phyloP scores from a whole-genome alignment of 2,329 filamentous ascomycete genomes.

The Talaromyces sp. region DNA sequence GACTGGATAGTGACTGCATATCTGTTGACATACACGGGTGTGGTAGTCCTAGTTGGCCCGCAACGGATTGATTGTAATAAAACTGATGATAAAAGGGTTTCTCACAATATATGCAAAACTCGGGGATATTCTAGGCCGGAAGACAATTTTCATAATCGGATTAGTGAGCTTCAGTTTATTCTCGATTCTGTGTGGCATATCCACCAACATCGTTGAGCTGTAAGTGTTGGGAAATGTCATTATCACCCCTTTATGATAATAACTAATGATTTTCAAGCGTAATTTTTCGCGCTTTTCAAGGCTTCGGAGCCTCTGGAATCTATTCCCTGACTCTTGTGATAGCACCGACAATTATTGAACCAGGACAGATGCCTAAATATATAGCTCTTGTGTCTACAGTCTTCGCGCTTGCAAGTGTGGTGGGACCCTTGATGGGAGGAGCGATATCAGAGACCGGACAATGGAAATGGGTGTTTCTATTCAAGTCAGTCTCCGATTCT shows the following conservation, averaged over 20 bases:
- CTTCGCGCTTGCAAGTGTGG: conserved; percentile 18
- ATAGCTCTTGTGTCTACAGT: conserved; percentile 17
- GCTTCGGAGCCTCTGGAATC: conserved; percentile 26
- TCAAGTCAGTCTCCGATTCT: conserved; percentile 17
- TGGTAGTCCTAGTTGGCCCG: background rate
- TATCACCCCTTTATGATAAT: background rate
- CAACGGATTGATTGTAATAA: background rate
- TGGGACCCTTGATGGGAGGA: conserved; percentile 25
- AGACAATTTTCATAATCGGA: conserved; percentile 36
- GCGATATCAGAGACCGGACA: conserved; percentile 20
- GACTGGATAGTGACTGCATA: conserved; percentile 51
- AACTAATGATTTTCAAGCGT: conserved; percentile 17
- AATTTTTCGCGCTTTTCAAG: conserved; percentile 29
- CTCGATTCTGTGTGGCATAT: conserved; percentile 40
- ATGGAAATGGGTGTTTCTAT: conserved; percentile 26
- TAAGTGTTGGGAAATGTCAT: conserved; percentile 18
- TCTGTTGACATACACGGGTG: conserved; percentile 50
- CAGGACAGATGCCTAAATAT: conserved; percentile 18
- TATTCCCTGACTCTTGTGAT: conserved; percentile 25
- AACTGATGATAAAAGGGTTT: conserved; percentile 28
- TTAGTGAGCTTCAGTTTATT: conserved; percentile 41
- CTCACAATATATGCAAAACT: conserved; percentile 45
- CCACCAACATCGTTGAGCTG: conserved; percentile 32
- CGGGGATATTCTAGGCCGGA: conserved; percentile 47
- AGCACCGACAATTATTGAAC: conserved; percentile 22